These are phyloP conservation scores for Neopestalotiopsis clavispora DNA, from an alignment of 2,329 filamentous ascomycete species.

Conservation along the genomic window DNA sequence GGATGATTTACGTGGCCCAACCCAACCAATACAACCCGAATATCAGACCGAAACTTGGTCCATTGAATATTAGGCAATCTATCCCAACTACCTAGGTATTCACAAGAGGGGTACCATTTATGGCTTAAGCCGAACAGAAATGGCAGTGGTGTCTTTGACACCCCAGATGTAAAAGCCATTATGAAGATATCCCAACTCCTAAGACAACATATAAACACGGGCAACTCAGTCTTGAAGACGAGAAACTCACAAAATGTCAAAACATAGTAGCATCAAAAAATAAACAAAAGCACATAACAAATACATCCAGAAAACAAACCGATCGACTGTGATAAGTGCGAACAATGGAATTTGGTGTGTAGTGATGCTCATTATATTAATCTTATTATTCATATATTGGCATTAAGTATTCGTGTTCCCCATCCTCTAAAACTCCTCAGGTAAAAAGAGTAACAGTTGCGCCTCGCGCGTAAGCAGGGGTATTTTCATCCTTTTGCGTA, in stretches of 20 bases:
- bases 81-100: no score
- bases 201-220: not conserved
- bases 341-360: no score
- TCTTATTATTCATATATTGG: slow-evolving; percentile 1
- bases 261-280: not conserved
- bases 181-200: not conserved
- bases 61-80: not conserved
- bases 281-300: not conserved
- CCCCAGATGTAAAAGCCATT: not conserved
- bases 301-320: no score
- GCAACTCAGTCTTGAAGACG: not conserved
- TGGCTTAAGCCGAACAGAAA: no score
- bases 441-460: not conserved
- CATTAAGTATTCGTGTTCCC: not conserved
- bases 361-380: not conserved
- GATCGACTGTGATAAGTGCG: no score
- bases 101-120: no score
- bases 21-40: not conserved
- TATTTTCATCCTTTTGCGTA: not conserved
- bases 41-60: not conserved
- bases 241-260: not conserved
- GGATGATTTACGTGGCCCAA: no score
- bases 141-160: no score
- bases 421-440: not conserved
- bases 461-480: not conserved